Evolutionary conservation across 2,329 filamentous ascomycete genomes (phyloP).

Genomic region (Stemphylium lycopersici): DNA sequence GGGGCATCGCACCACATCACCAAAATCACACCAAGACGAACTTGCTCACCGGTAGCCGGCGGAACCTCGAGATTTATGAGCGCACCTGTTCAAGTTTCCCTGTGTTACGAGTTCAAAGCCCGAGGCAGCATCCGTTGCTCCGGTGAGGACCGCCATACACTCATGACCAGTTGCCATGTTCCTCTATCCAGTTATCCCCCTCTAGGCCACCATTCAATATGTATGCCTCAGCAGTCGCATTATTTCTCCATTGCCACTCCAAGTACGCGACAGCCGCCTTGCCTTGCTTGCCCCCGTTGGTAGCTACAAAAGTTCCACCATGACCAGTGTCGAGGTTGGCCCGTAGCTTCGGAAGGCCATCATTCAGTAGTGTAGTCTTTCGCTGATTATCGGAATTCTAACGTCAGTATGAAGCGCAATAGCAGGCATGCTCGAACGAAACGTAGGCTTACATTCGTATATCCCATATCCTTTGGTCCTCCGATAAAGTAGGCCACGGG

Average conservation of each 20-base stretch:
- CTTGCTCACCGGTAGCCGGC: not conserved
- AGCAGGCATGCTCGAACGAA: not conserved
- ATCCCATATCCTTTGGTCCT: constrained; percentile 25
- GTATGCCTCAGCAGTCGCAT: constrained; percentile 25
- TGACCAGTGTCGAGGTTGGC: constrained; percentile 31
- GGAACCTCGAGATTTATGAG: too few relatives aligned
- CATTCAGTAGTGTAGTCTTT: constrained; percentile 21
- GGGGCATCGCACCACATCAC: not conserved
- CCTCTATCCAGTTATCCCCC: constrained; percentile 17
- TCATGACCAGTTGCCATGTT: too few relatives aligned
- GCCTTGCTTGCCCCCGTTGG: constrained; percentile 28
- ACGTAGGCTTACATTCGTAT: constrained; percentile 16
- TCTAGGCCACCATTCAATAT: constrained; percentile 22
- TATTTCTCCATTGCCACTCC: constrained; percentile 27
- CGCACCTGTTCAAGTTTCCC: too few relatives aligned
- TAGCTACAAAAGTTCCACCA: constrained; percentile 26
- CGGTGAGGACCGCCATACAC: not conserved
- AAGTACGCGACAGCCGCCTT: constrained; percentile 23
- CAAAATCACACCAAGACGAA: not conserved
- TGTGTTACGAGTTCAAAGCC: too few relatives aligned
- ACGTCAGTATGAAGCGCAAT: not conserved
- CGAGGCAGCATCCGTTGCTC: not conserved
- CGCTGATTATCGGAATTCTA: constrained; percentile 12
- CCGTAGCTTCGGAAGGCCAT: constrained; percentile 23
- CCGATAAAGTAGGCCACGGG: constrained; percentile 20